phyloP scores from a whole-genome alignment of 192 early-diverging fungal species.

The Gamsiella multidivaricata region DNA sequence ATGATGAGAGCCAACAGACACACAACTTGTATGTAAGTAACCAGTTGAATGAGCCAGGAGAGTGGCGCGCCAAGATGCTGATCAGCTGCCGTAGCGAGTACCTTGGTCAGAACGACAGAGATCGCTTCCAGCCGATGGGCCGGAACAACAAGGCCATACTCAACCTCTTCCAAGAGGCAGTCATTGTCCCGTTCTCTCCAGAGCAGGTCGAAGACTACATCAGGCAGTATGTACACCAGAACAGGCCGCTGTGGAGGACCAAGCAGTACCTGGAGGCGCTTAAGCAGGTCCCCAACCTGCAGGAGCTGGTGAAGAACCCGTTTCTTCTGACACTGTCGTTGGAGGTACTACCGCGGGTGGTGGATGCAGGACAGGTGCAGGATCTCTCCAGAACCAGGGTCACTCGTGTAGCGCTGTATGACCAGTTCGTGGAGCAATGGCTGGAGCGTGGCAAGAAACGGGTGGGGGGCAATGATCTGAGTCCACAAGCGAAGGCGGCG shows the following conservation, averaged over 20 bases:
- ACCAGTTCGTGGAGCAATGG: too few relatives aligned
- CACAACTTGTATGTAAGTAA: conserved; percentile 1
- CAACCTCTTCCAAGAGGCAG: neutral
- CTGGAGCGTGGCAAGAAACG: too few relatives aligned
- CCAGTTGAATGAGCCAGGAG: neutral
- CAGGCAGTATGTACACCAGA: neutral
- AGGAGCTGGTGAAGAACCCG: conserved; percentile 11
- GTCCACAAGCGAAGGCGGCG: too few relatives aligned
- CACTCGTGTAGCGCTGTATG: too few relatives aligned
- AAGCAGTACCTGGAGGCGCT: neutral
- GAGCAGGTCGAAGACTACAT: conserved; percentile 1
- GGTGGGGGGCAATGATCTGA: too few relatives aligned
- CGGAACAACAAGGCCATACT: too few relatives aligned
- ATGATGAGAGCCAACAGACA: neutral
- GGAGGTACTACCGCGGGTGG: neutral
- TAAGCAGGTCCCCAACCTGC: neutral
- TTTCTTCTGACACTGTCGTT: neutral
- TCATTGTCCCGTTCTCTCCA: neutral
- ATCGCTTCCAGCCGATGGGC: neutral
- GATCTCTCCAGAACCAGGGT: too few relatives aligned
- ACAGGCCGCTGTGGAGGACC: neutral
- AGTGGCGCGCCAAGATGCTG: conserved; percentile 10
- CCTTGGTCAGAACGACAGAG: neutral
- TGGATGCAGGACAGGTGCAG: too few relatives aligned
- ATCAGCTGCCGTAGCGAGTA: conserved; percentile 12